phyloP scores from a whole-genome alignment of 768 basidiomycete species.

The Lyophyllum decastes region DNA sequence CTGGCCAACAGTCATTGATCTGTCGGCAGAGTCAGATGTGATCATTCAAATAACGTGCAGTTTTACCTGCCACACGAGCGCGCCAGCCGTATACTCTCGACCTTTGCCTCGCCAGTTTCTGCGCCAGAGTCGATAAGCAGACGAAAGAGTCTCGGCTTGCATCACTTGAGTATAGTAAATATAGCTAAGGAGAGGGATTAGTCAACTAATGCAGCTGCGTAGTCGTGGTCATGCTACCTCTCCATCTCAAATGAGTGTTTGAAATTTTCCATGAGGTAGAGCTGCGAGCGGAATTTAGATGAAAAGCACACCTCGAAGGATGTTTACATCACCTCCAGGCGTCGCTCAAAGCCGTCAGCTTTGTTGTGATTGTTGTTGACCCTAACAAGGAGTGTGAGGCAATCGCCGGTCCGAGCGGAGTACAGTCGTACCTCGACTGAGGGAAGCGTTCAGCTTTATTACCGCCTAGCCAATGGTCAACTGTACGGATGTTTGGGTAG shows the following conservation, averaged over 20 bases:
- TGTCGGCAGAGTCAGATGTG: slow-evolving; percentile 24
- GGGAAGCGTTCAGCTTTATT: slow-evolving; percentile 76
- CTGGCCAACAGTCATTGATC: slow-evolving; percentile 94
- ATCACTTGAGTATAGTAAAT: slow-evolving; percentile 94
- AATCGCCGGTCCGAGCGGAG: neutral
- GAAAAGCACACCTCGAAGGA: neutral
- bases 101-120: slow-evolving; percentile 91
- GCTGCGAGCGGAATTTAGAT: slow-evolving; percentile 34
- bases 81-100: slow-evolving; percentile 84
- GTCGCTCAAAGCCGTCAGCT: slow-evolving; percentile 82
- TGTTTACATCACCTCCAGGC: slow-evolving; percentile 61
- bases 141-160: slow-evolving; percentile 89
- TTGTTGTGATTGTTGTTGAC: slow-evolving; percentile 87
- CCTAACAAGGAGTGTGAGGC: slow-evolving; percentile 32
- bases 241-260: slow-evolving; percentile 87
- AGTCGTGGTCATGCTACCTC: slow-evolving; percentile 43
- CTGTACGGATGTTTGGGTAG: slow-evolving; percentile 85
- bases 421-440: slow-evolving; percentile 69
- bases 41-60: neutral
- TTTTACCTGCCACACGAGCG: slow-evolving; percentile 92
- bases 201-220: slow-evolving; percentile 6
- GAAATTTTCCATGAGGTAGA: slow-evolving; percentile 96
- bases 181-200: slow-evolving; percentile 52
- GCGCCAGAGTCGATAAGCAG: slow-evolving; percentile 90
- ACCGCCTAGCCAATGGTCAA: slow-evolving; percentile 88